Percentiles rank a stretch among this genome's conserved stretches.
These are phyloP conservation scores for Apiotrichum siamense DNA, from an alignment of 1,284 basidiomycete genomes.

Conservation along the genomic window DNA sequence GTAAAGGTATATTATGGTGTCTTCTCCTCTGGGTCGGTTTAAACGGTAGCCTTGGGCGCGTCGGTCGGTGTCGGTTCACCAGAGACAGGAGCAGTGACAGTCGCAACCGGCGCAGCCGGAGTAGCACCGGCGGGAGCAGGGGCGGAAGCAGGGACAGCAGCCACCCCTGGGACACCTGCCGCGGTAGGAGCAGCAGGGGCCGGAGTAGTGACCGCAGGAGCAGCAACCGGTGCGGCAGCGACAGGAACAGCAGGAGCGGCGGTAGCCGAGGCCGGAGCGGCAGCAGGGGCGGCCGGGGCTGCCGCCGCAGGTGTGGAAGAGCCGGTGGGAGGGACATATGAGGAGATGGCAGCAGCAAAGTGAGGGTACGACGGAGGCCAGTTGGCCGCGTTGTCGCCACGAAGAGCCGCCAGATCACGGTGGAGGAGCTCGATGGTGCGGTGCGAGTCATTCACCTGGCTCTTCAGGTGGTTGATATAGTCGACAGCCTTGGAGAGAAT, in stretches of 20 bases:
- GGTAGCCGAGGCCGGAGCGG: conserved; percentile 8
- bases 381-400: conserved; percentile 9
- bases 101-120: conserved; percentile 11
- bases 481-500: conserved; percentile 22
- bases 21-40: too few relatives aligned
- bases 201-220: conserved; percentile 19
- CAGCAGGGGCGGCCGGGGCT: conserved; percentile 11
- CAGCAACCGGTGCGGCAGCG: conserved; percentile 5
- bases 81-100: background rate
- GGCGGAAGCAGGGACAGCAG: background rate
- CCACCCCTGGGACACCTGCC: too few relatives aligned
- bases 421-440: conserved; percentile 14
- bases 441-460: conserved; percentile 10
- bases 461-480: conserved; percentile 21
- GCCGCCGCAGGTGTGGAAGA: conserved; percentile 12
- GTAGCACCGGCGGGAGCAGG: background rate
- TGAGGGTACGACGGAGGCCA: conserved; percentile 17
- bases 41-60: too few relatives aligned
- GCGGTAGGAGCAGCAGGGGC: conserved; percentile 12
- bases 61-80: too few relatives aligned
- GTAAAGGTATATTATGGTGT: too few relatives aligned
- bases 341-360: conserved; percentile 11
- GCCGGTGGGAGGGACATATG: conserved; percentile 15
- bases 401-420: conserved; percentile 12
- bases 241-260: conserved; percentile 11